Evolutionary conservation across 768 basidiomycete species (phyloP).

Genomic region (Kockovaella imperatae): DNA sequence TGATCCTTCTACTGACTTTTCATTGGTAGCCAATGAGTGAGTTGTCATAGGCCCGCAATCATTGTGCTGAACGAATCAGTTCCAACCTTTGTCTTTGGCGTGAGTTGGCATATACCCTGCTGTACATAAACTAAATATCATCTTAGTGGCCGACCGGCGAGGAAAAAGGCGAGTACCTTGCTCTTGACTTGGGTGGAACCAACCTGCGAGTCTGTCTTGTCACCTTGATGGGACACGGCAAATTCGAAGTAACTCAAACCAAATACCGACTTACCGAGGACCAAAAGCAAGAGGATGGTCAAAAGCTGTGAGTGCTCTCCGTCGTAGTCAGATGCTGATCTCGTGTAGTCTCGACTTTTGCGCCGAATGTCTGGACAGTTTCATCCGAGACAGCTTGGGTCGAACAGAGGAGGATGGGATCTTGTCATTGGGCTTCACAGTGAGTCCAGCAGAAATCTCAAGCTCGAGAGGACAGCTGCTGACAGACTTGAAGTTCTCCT

Average conservation of each 20-base stretch:
- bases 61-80: slow-evolving; percentile 50
- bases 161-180: slow-evolving; percentile 82
- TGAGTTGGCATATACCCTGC: slow-evolving; percentile 10
- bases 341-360: slow-evolving; percentile 70
- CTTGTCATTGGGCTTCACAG: slow-evolving; percentile 87
- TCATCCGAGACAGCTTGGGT: slow-evolving; percentile 63
- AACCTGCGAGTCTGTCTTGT: slow-evolving; percentile 98
- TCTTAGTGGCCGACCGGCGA: slow-evolving; percentile 74
- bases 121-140: not conserved
- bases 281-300: slow-evolving; percentile 96
- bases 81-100: slow-evolving; percentile 81
- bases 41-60: slow-evolving; percentile 2
- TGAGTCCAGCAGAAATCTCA: too few species aligned
- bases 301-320: slow-evolving; percentile 56
- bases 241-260: slow-evolving; percentile 95
- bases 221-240: slow-evolving; percentile 79
- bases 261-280: slow-evolving; percentile 96
- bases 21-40: slow-evolving; percentile 36
- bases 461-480: too few species aligned
- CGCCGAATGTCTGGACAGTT: slow-evolving; percentile 82
- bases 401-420: slow-evolving; percentile 47
- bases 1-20: slow-evolving; percentile 10
- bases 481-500: slow-evolving; percentile 62
- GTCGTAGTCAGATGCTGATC: not conserved
- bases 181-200: slow-evolving; percentile 67